A percentile compares a stretch with the other conserved stretches of the same genome.
Evolutionary conservation across 164 flowering plant genomes (phyloP).

Genomic region (Vitis cinerea): DNA sequence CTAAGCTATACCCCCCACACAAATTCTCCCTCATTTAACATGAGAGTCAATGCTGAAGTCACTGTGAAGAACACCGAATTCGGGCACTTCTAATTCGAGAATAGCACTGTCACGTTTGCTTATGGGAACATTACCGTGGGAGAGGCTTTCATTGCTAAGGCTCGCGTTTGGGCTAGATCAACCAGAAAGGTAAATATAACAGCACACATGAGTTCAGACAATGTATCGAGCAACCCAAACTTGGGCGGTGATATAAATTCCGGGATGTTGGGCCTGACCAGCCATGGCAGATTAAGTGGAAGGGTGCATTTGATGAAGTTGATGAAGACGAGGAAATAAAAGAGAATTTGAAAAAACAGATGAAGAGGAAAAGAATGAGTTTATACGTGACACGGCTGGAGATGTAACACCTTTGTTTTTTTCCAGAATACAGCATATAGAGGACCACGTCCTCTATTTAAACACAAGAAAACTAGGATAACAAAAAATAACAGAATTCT

Average conservation of each 20-base stretch:
- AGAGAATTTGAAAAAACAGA: too few relatives aligned
- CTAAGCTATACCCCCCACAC: too few relatives aligned
- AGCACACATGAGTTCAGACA: neutral
- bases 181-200: slow-evolving; percentile 5
- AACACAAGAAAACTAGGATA: too few relatives aligned
- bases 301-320: slow-evolving; percentile 2
- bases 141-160: neutral
- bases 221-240: too few relatives aligned
- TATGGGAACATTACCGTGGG: slow-evolving; percentile 7
- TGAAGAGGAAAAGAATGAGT: too few relatives aligned
- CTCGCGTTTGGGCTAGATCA: neutral
- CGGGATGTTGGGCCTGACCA: neutral
- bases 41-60: neutral
- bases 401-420: too few relatives aligned
- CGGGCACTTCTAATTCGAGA: slow-evolving; percentile 5
- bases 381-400: too few relatives aligned
- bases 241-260: neutral
- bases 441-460: too few relatives aligned
- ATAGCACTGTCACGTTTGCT: neutral
- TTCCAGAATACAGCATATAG: too few relatives aligned
- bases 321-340: slow-evolving; percentile 1
- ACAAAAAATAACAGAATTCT: too few relatives aligned
- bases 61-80: slow-evolving; percentile 10
- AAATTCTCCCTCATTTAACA: slow-evolving; percentile 2
- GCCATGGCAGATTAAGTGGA: slow-evolving; percentile 3